These are phyloP conservation scores for Sclerotinia spermophila DNA, from an alignment of 2,329 filamentous ascomycete genomes.

Conservation along the genomic window DNA sequence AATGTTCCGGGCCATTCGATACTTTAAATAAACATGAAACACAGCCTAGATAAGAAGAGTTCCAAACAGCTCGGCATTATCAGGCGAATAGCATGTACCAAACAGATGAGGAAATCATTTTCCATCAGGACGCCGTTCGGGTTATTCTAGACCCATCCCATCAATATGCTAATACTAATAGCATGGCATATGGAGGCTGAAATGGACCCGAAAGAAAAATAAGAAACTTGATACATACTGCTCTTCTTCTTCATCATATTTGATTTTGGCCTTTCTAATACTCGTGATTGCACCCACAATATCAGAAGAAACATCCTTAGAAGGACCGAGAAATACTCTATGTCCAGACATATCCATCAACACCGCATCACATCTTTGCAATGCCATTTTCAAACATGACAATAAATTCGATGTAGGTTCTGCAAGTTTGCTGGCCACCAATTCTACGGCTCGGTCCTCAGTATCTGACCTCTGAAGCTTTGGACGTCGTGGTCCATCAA, in stretches of 20 bases:
- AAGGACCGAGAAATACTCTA: constrained; percentile 46
- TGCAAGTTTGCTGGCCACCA: constrained; percentile 41
- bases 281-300: constrained; percentile 41
- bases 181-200: neutral
- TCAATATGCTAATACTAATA: neutral
- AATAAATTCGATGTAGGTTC: constrained; percentile 48
- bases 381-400: constrained; percentile 43
- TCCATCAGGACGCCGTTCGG: neutral
- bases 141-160: neutral
- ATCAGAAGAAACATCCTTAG: constrained; percentile 43
- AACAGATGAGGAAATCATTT: neutral
- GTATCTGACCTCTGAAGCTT: constrained; percentile 31
- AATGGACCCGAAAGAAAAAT: neutral
- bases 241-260: constrained; percentile 48
- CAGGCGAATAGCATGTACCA: neutral
- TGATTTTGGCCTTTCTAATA: constrained; percentile 43
- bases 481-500: constrained; percentile 34
- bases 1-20: neutral
- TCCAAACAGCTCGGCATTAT: neutral
- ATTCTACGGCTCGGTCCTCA: constrained; percentile 33
- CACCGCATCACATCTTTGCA: constrained; percentile 49
- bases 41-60: neutral
- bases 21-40: neutral
- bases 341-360: constrained; percentile 53
- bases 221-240: neutral